Conservation (phyloP, 148 eudicot genomes). For the Polygonum aviculare region DNA sequence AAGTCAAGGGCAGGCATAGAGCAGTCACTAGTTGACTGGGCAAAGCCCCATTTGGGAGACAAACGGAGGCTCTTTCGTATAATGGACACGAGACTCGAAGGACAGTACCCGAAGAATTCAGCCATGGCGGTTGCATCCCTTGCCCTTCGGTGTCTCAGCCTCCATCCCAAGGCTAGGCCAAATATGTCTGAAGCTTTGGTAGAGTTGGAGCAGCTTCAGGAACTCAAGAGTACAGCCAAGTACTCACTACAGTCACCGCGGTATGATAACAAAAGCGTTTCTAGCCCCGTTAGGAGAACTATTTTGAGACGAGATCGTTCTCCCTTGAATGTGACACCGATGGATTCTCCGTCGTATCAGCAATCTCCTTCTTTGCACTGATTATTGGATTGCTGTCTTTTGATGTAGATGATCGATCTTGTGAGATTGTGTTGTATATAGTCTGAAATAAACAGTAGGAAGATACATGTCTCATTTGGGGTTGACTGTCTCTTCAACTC, state of each 20-base stretch:
- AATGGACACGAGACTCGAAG: constrained; percentile 71
- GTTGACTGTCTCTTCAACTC: too few relatives aligned
- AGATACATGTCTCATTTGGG: too few relatives aligned
- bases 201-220: constrained; percentile 58
- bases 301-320: constrained; percentile 36
- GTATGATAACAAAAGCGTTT: constrained; percentile 15
- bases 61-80: constrained; percentile 57
- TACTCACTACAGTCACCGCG: constrained; percentile 1
- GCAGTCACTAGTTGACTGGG: constrained; percentile 75
- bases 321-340: constrained; percentile 34
- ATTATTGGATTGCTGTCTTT: background rate
- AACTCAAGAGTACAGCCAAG: constrained; percentile 27
- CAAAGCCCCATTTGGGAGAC: constrained; percentile 61
- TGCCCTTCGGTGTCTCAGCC: constrained; percentile 43
- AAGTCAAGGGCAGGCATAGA: constrained; percentile 44
- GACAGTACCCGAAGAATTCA: constrained; percentile 71
- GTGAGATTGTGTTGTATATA: constrained; percentile 1
- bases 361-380: constrained; percentile 34
- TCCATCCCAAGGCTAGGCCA: constrained; percentile 51
- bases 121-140: constrained; percentile 51
- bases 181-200: constrained; percentile 61
- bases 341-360: constrained; percentile 40
- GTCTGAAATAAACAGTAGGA: too few relatives aligned
- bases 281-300: constrained; percentile 22
- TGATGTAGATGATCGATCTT: background rate